Conservation (phyloP, 169 alveolate species). For the Amoebophrya sp. region DNA sequence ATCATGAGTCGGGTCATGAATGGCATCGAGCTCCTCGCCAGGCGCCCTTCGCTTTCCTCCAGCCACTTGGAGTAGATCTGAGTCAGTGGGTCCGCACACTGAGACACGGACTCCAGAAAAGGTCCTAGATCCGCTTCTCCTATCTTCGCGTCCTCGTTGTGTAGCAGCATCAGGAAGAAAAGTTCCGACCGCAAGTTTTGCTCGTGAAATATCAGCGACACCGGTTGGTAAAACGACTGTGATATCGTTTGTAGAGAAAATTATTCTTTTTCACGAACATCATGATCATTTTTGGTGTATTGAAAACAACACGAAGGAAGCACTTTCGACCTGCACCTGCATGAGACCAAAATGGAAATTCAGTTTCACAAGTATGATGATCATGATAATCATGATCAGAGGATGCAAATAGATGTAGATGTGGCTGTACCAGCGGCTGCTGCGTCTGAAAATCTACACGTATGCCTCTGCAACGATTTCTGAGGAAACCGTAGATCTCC, state of each 20-base stretch:
- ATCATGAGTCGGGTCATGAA: background rate
- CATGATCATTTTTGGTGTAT: no score
- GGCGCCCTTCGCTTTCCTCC: background rate
- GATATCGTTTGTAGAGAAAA: no score
- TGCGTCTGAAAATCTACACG: slow-evolving; percentile 6
- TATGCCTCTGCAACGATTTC: background rate
- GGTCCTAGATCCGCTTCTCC: background rate
- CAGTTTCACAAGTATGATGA: no score
- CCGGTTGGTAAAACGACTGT: background rate
- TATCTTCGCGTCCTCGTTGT: background rate
- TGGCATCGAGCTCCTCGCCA: background rate
- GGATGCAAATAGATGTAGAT: no score
- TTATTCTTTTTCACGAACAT: no score
- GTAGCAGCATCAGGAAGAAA: background rate
- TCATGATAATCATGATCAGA: no score
- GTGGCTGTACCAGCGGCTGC: no score
- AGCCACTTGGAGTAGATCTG: background rate
- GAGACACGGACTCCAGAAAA: background rate
- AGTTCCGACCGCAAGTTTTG: background rate
- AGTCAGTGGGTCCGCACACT: background rate
- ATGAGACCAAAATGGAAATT: no score
- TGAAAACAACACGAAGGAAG: no score
- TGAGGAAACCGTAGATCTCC: background rate
- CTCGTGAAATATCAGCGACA: background rate
- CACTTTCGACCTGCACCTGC: no score